A percentile compares a stretch with the other conserved stretches of the same genome.
Evolutionary conservation across 2,329 filamentous ascomycete genomes (phyloP).

Genomic region (Colletotrichum higginsianum): DNA sequence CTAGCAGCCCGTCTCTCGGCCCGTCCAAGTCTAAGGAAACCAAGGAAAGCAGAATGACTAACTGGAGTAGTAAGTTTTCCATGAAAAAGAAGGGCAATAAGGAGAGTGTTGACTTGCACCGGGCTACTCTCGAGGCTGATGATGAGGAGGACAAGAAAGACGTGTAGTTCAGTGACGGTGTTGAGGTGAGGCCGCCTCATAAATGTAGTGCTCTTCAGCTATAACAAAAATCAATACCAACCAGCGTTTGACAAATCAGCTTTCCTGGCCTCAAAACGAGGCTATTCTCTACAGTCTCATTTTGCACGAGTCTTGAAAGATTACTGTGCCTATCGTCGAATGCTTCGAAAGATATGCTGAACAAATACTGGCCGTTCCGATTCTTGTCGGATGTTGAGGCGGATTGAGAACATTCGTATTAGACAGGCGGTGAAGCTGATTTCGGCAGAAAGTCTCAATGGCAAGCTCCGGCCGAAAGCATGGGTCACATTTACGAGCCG

Average conservation of each 20-base stretch:
- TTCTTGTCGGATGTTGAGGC: neutral
- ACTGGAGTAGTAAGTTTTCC: constrained; percentile 66
- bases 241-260: constrained; percentile 5
- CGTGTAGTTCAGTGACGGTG: constrained; percentile 23
- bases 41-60: constrained; percentile 65
- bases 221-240: constrained; percentile 15
- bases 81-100: constrained; percentile 73
- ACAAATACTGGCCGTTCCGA: neutral
- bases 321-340: too few species aligned
- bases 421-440: constrained; percentile 23
- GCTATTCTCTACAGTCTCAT: neutral
- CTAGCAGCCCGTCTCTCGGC: constrained; percentile 70
- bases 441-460: constrained; percentile 40
- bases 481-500: constrained; percentile 12
- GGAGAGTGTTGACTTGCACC: constrained; percentile 69
- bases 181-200: neutral
- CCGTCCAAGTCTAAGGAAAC: constrained; percentile 62
- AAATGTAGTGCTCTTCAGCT: constrained; percentile 21
- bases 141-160: constrained; percentile 41
- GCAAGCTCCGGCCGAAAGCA: constrained; percentile 39
- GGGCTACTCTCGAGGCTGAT: constrained; percentile 29
- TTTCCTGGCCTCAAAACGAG: too few species aligned
- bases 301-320: neutral
- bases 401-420: neutral
- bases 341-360: neutral